These are phyloP conservation scores for Gossypium lobatum DNA, from an alignment of 441 rosid genomes.

Conservation along the genomic window DNA sequence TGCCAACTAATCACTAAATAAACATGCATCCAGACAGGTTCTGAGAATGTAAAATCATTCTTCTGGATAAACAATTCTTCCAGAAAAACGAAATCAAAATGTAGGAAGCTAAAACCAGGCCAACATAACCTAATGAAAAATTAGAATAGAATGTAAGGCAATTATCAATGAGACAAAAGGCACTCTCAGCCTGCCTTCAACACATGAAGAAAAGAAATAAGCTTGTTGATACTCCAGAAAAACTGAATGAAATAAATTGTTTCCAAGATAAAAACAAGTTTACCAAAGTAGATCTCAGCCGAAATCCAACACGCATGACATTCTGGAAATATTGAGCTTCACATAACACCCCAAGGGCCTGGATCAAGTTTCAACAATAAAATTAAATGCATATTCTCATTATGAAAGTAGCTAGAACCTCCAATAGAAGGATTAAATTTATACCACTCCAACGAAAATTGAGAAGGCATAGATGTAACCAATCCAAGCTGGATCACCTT, in stretches of 20 bases:
- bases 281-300: slow-evolving; percentile 95
- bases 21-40: background rate
- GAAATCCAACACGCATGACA: slow-evolving; percentile 94
- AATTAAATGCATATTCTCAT: slow-evolving; percentile 1
- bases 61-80: background rate
- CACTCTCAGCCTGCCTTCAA: background rate
- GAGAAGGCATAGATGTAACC: slow-evolving; percentile 90
- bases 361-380: slow-evolving; percentile 31
- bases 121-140: slow-evolving; percentile 5
- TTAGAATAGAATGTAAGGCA: background rate
- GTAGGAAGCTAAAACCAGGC: slow-evolving; percentile 1
- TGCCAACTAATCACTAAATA: background rate
- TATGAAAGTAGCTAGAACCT: background rate
- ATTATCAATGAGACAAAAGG: slow-evolving; percentile 4
- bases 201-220: slow-evolving; percentile 8
- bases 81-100: background rate
- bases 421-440: slow-evolving; percentile 20
- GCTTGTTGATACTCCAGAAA: slow-evolving; percentile 11
- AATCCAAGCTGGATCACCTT: slow-evolving; percentile 86
- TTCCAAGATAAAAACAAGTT: slow-evolving; percentile 20
- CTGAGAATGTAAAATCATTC: background rate
- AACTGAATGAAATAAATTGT: slow-evolving; percentile 13
- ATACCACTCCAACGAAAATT: slow-evolving; percentile 95
- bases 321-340: slow-evolving; percentile 99
- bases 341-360: slow-evolving; percentile 81